Evolutionary conservation across 208 protist genomes (phyloP), one percentile per base, ranked within the genome.

Genomic region (Leishmania martiniquensis): DNA sequence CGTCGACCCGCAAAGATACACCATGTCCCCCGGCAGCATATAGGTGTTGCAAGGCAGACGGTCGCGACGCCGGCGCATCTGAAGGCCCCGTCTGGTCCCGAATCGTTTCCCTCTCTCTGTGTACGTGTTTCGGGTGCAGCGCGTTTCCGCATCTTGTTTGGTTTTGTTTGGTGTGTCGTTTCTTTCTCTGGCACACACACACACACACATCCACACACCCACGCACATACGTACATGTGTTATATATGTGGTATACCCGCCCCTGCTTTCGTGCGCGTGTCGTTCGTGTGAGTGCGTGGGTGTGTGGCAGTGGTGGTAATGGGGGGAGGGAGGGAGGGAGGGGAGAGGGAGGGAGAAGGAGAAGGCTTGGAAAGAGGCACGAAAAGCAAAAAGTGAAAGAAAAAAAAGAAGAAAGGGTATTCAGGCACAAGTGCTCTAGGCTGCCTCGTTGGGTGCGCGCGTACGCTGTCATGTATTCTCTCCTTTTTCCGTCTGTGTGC

Each of bases 21-120:
- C 75, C n/a, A 83, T 84, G 80, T 77, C 82, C 0, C 75, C 82
- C 32, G 75, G 77, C 13, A 82, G 76, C 39, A n/a, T 85, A 47
- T 85, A 66, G 39, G 20, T 20, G 17, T 6, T 13, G 13, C 45
- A 72, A 22, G 45, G n/a, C 29, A 34, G 44, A 22, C 13, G 32
- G n/a, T 10, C 45, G 29, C 45, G 44, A 72, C 6, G 5, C 34
- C 17, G 68, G 39, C 32, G 39, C 63, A 3, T 47, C n/a, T n/a
- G n/a, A n/a, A n/a, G n/a, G n/a, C n/a, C n/a, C n/a, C n/a, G n/a
- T n/a, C n/a, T n/a, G n/a, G n/a, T n/a, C n/a, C n/a, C n/a, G n/a
- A n/a, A n/a, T n/a, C 42, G 22, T 6, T 17, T 68, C 47, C 5
- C 32, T 22, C 39, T 47, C 47, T 17, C 1, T 25, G 22, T 17